These are phyloP conservation scores for Neohortaea acidophila DNA, from an alignment of 495 filamentous ascomycete species.

Conservation along the genomic window DNA sequence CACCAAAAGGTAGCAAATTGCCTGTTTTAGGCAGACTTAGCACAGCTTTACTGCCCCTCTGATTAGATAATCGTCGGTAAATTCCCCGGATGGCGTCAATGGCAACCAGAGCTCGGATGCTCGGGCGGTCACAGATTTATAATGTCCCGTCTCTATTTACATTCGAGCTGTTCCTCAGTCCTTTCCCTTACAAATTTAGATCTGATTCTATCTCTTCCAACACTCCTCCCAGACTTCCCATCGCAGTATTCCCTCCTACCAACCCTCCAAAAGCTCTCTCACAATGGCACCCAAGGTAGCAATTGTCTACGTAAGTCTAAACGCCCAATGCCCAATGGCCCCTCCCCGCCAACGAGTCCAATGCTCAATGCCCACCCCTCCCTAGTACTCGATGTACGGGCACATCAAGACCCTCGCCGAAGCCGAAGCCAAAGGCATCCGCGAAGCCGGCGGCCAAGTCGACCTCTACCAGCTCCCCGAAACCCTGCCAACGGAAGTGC, in stretches of 20 bases:
- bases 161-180: too few relatives aligned
- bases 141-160: too few relatives aligned
- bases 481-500: constrained; percentile 70
- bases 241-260: too few relatives aligned
- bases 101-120: not conserved
- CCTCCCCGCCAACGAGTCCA: not conserved
- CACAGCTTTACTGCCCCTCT: too few relatives aligned
- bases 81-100: too few relatives aligned
- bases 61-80: too few relatives aligned
- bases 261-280: too few relatives aligned
- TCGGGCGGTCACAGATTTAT: not conserved
- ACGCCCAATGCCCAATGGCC: not conserved
- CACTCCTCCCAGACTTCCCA: too few relatives aligned
- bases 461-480: constrained; percentile 79
- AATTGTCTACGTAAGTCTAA: constrained; percentile 65
- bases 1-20: too few relatives aligned
- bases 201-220: too few relatives aligned
- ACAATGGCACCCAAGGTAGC: constrained; percentile 86
- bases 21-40: too few relatives aligned
- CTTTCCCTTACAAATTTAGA: too few relatives aligned
- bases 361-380: not conserved
- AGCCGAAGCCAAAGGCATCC: constrained; percentile 80
- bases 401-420: constrained; percentile 74
- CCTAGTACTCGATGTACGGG: constrained; percentile 89
- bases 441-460: constrained; percentile 65